A percentile compares a stretch with the other conserved stretches of the same genome.
Conservation (phyloP, 192 early-diverging fungal species). For the Lobulomyces angularis region DNA sequence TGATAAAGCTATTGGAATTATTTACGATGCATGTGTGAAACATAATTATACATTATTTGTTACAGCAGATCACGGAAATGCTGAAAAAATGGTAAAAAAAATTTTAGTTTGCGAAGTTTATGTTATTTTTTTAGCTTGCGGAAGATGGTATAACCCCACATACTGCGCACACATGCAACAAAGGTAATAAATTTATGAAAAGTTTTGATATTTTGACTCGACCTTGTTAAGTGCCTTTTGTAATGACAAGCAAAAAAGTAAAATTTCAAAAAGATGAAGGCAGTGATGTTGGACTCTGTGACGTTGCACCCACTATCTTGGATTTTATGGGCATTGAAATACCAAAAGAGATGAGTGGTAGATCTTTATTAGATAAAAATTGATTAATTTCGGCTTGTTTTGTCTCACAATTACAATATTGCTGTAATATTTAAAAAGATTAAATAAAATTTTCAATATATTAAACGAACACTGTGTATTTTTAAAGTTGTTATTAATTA, state of each 20-base stretch:
- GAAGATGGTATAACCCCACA: slow-evolving; percentile 75
- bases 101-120: too few species aligned
- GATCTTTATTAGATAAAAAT: slow-evolving; percentile 39
- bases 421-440: too few species aligned
- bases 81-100: slow-evolving; percentile 99
- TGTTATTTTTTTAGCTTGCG: too few species aligned
- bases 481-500: too few species aligned
- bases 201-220: slow-evolving; percentile 7
- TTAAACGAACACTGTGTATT: too few species aligned
- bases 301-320: slow-evolving; percentile 94
- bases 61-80: slow-evolving; percentile 98
- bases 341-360: slow-evolving; percentile 93
- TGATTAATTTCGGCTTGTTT: too few species aligned
- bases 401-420: too few species aligned
- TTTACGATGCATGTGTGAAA: slow-evolving; percentile 83
- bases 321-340: slow-evolving; percentile 80
- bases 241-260: slow-evolving; percentile 56
- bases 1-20: slow-evolving; percentile 84
- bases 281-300: slow-evolving; percentile 66
- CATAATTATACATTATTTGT: slow-evolving; percentile 85
- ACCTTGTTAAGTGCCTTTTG: slow-evolving; percentile 66
- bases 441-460: too few species aligned
- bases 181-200: slow-evolving; percentile 14
- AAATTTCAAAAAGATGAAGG: slow-evolving; percentile 37
- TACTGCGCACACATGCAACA: slow-evolving; percentile 86